Conservation (phyloP, 257 asterid genomes). For the Marsdenia floribunda region DNA sequence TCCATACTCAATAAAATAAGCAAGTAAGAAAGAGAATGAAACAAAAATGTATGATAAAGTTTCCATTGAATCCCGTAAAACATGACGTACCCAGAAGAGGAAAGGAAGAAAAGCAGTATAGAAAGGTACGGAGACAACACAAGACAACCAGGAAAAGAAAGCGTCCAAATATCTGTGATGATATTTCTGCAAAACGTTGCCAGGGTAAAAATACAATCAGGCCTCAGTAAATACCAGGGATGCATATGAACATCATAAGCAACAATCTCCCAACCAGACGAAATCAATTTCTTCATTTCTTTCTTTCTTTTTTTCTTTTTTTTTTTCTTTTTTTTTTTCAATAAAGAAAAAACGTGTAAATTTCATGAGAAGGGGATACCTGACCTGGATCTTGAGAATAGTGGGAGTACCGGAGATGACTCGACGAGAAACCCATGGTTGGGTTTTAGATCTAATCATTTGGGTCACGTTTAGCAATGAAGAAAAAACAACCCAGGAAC, state of each 20-base stretch:
- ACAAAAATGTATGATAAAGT: not conserved
- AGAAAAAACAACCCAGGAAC: conserved; percentile 63
- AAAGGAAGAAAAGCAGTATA: conserved; percentile 91
- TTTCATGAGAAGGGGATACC: conserved; percentile 1
- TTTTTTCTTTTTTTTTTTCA: not conserved
- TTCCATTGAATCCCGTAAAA: not conserved
- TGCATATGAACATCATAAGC: not conserved
- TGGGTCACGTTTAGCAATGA: conserved; percentile 58
- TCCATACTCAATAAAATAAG: not conserved
- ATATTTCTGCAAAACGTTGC: conserved; percentile 55
- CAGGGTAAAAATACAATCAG: not conserved
- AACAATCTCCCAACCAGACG: not conserved
- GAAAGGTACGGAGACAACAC: conserved; percentile 94
- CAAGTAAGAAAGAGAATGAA: not conserved
- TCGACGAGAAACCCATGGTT: conserved; percentile 61
- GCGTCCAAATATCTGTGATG: conserved; percentile 61
- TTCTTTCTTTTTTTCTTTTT: too few relatives aligned
- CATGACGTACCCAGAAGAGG: conserved; percentile 79
- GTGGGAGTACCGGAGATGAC: conserved; percentile 55
- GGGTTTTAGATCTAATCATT: conserved; percentile 67
- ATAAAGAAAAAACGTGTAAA: not conserved
- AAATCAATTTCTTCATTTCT: not conserved
- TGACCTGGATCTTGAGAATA: conserved; percentile 79
- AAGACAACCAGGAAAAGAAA: conserved; percentile 71
- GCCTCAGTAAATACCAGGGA: not conserved